Evolutionary conservation across 176 grass and related monocot genomes (phyloP).

Genomic region (Triticum aestivum): IWGSC_CS_RefSeq_v2.1 NC_057794.1:334702197-334702696

Average conservation of each 20-base stretch:
- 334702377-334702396: conserved; percentile 30
- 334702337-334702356: conserved; percentile 4
- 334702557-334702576: background rate
- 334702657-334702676: background rate
- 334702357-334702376: conserved; percentile 29
- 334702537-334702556: background rate
- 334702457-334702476: background rate
- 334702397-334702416: conserved; percentile 19
- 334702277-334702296: background rate
- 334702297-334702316: background rate
- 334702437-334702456: conserved; percentile 10
- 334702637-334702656: no score
- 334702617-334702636: background rate
- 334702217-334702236: background rate
- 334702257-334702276: background rate
- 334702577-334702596: background rate
- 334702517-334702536: background rate
- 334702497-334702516: background rate
- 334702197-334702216: background rate
- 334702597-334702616: background rate
- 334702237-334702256: background rate
- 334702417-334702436: background rate
- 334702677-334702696: background rate
- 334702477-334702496: background rate
- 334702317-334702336: background rate